Conservation (phyloP, 1,139 yeast species). For the Geotrichum candidum region DNA sequence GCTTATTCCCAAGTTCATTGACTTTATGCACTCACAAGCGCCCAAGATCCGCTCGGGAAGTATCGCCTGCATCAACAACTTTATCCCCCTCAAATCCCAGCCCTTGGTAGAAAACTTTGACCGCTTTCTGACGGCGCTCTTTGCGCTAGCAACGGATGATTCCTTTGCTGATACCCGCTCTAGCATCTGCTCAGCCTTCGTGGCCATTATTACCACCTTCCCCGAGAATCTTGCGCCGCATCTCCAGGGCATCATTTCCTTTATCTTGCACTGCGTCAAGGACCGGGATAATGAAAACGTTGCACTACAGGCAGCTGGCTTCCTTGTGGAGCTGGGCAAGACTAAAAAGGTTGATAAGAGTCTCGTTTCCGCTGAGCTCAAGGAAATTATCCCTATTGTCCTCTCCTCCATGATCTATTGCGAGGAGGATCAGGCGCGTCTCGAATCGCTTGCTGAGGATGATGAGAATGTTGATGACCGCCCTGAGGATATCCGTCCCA, state of each 20-base stretch:
- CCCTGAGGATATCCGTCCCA: slow-evolving; percentile 83
- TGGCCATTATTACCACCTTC: slow-evolving; percentile 63
- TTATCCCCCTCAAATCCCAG: slow-evolving; percentile 63
- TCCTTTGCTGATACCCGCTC: slow-evolving; percentile 55
- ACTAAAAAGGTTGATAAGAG: slow-evolving; percentile 42
- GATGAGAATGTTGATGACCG: slow-evolving; percentile 75
- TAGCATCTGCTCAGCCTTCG: slow-evolving; percentile 73
- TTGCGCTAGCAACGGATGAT: slow-evolving; percentile 53
- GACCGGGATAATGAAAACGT: slow-evolving; percentile 59
- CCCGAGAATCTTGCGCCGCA: slow-evolving; percentile 81
- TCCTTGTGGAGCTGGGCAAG: slow-evolving; percentile 70
- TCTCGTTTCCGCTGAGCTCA: slow-evolving; percentile 41
- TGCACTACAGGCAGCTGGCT: slow-evolving; percentile 90
- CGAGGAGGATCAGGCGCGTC: slow-evolving; percentile 66
- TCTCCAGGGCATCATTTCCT: slow-evolving; percentile 75
- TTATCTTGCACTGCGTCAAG: slow-evolving; percentile 74
- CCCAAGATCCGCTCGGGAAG: slow-evolving; percentile 53
- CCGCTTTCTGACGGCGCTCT: slow-evolving; percentile 55
- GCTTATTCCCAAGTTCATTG: slow-evolving; percentile 55
- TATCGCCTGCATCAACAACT: slow-evolving; percentile 70
- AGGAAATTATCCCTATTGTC: slow-evolving; percentile 63
- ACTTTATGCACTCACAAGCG: slow-evolving; percentile 35
- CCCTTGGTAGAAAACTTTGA: slow-evolving; percentile 56
- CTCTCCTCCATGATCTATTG: slow-evolving; percentile 82
- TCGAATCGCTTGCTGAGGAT: slow-evolving; percentile 56